Conservation (phyloP, 2,329 filamentous ascomycete genomes). For the Aspergillus ustus region DNA sequence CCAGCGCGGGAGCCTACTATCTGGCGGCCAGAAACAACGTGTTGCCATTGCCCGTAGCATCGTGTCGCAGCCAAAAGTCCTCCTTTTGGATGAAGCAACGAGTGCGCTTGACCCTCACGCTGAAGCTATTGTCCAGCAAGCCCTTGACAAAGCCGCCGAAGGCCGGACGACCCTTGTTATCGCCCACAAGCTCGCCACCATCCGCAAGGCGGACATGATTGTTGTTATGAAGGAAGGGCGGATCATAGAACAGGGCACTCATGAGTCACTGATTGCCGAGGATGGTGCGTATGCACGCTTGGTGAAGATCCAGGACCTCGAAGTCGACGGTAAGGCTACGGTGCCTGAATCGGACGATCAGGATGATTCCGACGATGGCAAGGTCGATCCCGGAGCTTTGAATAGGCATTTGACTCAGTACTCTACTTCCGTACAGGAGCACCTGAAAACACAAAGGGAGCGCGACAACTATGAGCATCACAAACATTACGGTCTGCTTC, state of each 20-base stretch:
- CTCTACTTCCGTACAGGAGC: conserved; percentile 3
- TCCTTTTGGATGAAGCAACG: conserved; percentile 93
- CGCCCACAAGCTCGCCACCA: conserved; percentile 91
- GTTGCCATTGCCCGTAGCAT: conserved; percentile 92
- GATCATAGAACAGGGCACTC: conserved; percentile 90
- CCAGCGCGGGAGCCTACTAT: conserved; percentile 87
- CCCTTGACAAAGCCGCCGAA: conserved; percentile 82
- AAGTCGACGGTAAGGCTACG: conserved; percentile 40
- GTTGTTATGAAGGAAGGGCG: conserved; percentile 84
- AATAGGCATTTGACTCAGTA: background rate
- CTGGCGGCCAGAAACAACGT: conserved; percentile 94
- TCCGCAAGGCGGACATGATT: conserved; percentile 93
- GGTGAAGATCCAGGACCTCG: conserved; percentile 85
- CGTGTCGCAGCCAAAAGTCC: conserved; percentile 86
- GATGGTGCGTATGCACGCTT: conserved; percentile 79
- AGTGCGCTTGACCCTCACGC: conserved; percentile 95
- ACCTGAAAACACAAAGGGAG: conserved; percentile 5
- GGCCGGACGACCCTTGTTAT: conserved; percentile 95
- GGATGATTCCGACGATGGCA: background rate
- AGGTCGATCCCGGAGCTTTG: too few species aligned
- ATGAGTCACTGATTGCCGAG: conserved; percentile 74
- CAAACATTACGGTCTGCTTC: conserved; percentile 7
- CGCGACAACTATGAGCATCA: conserved; percentile 15
- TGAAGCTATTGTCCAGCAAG: conserved; percentile 91
- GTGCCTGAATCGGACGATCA: conserved; percentile 21